phyloP scores from a whole-genome alignment of 116 monocot genomes.

The Iris pallida region DNA sequence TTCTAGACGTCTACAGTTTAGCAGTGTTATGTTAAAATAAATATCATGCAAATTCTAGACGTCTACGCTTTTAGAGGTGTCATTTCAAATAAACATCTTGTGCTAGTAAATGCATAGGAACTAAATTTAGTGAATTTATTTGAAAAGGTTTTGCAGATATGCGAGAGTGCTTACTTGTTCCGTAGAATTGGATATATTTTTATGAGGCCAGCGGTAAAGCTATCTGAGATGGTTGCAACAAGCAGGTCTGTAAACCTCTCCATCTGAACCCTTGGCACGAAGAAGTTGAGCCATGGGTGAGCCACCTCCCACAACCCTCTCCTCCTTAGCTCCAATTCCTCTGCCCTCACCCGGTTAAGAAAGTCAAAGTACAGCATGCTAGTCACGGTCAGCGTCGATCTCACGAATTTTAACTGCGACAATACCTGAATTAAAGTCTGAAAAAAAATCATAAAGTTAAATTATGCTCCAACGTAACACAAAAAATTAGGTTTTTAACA shows the following conservation, averaged over 20 bases:
- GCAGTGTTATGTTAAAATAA: not conserved
- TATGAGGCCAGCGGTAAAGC: constrained; percentile 23
- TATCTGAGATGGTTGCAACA: constrained; percentile 16
- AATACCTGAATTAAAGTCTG: constrained; percentile 2
- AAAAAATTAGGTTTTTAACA: not conserved
- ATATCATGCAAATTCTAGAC: not conserved
- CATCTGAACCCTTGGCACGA: constrained; percentile 39
- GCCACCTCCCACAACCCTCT: constrained; percentile 46
- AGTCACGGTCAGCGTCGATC: constrained; percentile 1
- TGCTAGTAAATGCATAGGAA: not conserved
- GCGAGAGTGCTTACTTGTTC: constrained; percentile 17
- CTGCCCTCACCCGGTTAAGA: constrained; percentile 37
- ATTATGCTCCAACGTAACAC: not conserved
- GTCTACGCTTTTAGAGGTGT: not conserved
- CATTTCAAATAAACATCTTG: not conserved
- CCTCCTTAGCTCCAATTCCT: constrained; percentile 28
- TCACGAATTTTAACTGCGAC: not conserved
- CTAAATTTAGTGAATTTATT: not conserved
- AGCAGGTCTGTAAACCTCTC: constrained; percentile 21
- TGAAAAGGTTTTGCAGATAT: not conserved
- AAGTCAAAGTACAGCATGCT: constrained; percentile 36
- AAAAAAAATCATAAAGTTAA: not conserved
- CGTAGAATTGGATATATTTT: constrained; percentile 35
- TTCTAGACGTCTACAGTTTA: not conserved
- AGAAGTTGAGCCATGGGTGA: constrained; percentile 61